Evolutionary conservation across 208 protist genomes (phyloP), one percentile per base, ranked within the genome.

Genomic region (Crithidia thermophila): DNA sequence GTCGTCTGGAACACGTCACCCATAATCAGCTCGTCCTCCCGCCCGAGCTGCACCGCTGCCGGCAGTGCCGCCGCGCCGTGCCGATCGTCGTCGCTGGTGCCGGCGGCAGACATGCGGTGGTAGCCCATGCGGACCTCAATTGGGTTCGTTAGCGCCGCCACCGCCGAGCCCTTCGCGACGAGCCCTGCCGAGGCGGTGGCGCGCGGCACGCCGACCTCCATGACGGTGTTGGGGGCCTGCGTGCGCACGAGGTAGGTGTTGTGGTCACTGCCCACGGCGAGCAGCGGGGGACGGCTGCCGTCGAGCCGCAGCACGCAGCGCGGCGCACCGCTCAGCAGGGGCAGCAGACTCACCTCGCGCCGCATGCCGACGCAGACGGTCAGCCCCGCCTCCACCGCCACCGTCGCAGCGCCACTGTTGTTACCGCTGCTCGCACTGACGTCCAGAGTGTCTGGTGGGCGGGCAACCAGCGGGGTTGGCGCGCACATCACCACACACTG

Each of bases 301-400:
- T 75, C 68, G 16, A 94, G 71, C 21, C 75, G 69, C 36, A 87
- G 81, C 11, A 94, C 62, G 58, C 81, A 72, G 49, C 75, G 78
- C 14, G 83, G 76, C 25, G 76, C 73, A n/a, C 88, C 88, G 36
- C 82, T 77, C 0, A 63, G 43, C 36, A 91, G 76, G 3, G 77
- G 85, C 23, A 94, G 58, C 25, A 94, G 50, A 51, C 75, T 78
- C 68, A 87, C 89, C 53, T 85, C 85, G 6, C 76, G 74, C 1
- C 81, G 75, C 78, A 89, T 86, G 5, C 88, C 82, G 30, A 94
- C 70, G 47, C 88, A 94, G 21, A 82, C 78, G n/a, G 78, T 84
- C 55, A 72, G 52, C 2, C 72, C 72, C 20, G 58, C 72, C 52
- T 78, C 65, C 16, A 67, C 72, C 30, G 37, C 55, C 30, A 43